A percentile compares a stretch with the other conserved stretches of the same genome.
phyloP scores from a whole-genome alignment of 345 rosid species.

The Ceriops tagal region DNA sequence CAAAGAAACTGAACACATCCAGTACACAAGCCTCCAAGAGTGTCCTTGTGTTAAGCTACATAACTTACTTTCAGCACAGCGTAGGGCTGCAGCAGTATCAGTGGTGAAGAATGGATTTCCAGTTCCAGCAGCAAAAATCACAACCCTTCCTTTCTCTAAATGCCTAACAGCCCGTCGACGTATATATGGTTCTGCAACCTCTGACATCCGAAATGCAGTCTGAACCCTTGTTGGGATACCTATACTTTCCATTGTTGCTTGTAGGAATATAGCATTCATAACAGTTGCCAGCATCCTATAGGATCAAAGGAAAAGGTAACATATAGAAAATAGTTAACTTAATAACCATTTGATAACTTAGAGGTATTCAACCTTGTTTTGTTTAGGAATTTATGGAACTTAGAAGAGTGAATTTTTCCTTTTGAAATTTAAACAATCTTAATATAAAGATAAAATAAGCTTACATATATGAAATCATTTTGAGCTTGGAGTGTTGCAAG shows the following conservation, averaged over 20 bases:
- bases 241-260: conserved; percentile 95
- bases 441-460: neutral
- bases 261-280: conserved; percentile 93
- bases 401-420: neutral
- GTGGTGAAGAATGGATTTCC: conserved; percentile 98
- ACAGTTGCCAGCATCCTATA: conserved; percentile 92
- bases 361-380: neutral
- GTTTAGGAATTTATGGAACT: neutral
- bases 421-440: neutral
- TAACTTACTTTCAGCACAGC: conserved; percentile 91
- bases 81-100: conserved; percentile 91
- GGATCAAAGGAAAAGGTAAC: conserved; percentile 6
- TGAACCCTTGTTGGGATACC: conserved; percentile 94
- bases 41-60: neutral
- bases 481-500: no score
- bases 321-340: neutral
- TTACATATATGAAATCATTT: no score
- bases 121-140: conserved; percentile 96
- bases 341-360: neutral
- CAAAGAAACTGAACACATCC: neutral
- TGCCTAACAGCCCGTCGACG: conserved; percentile 84
- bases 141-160: conserved; percentile 94
- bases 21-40: neutral
- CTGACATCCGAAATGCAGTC: conserved; percentile 94
- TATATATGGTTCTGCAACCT: conserved; percentile 96